phyloP scores from a whole-genome alignment of 2,329 filamentous ascomycete genomes.

The Dactylonectria estremocensis region DNA sequence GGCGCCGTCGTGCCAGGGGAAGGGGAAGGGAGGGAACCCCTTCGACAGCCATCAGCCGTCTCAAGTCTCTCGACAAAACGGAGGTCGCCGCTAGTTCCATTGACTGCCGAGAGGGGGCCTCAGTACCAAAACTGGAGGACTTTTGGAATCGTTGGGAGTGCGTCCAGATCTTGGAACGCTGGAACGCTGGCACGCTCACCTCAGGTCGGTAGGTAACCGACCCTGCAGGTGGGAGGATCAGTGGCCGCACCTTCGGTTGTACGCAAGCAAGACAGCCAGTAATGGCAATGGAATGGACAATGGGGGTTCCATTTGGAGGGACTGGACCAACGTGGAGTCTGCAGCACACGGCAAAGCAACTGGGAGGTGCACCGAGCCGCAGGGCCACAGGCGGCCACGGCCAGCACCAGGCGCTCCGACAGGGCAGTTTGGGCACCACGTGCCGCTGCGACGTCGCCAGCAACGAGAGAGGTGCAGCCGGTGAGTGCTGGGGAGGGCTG shows the following conservation, averaged over 20 bases:
- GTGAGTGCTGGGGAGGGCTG: background rate
- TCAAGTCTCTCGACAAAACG: too few relatives aligned
- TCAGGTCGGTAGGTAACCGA: too few relatives aligned
- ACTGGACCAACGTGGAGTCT: background rate
- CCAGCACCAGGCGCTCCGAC: conserved; percentile 8
- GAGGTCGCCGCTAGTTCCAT: background rate
- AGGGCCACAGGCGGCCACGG: conserved; percentile 5
- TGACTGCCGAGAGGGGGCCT: background rate
- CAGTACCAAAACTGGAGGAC: too few relatives aligned
- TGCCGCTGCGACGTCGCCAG: conserved; percentile 5
- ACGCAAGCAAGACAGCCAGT: too few relatives aligned
- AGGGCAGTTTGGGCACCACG: conserved; percentile 12
- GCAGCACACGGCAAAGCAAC: conserved; percentile 1
- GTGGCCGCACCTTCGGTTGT: too few relatives aligned
- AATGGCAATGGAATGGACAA: too few relatives aligned
- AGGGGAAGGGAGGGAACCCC: background rate
- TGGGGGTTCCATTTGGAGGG: background rate
- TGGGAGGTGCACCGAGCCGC: conserved; percentile 4
- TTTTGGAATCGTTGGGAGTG: too few relatives aligned
- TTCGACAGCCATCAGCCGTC: background rate
- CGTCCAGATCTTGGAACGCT: too few relatives aligned
- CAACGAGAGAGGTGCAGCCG: conserved; percentile 18
- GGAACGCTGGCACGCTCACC: too few relatives aligned
- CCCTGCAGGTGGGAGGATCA: too few relatives aligned
- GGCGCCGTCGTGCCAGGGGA: background rate